Percentiles rank a stretch among this genome's conserved stretches.
Conservation (phyloP, 148 eudicot species). For the Drosera capensis region DNA sequence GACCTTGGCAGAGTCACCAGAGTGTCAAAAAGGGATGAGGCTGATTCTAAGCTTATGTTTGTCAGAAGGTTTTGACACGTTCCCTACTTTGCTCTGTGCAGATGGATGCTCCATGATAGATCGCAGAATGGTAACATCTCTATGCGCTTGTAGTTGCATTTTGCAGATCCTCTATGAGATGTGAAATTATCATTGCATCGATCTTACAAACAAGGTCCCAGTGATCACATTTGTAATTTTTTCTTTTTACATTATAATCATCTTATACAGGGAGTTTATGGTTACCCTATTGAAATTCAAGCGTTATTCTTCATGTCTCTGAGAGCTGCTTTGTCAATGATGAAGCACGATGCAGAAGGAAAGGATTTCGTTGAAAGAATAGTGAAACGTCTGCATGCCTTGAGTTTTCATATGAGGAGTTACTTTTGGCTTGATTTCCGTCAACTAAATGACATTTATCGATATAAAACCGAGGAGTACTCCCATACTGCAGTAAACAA, state of each 20-base stretch:
- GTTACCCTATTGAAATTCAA: constrained; percentile 98
- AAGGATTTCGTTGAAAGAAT: constrained; percentile 83
- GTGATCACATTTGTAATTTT: no score
- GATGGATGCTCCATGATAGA: constrained; percentile 99
- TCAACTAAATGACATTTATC: constrained; percentile 80
- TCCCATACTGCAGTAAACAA: constrained; percentile 97
- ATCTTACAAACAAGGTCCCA: no score
- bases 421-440: constrained; percentile 97
- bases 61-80: constrained; percentile 94
- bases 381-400: constrained; percentile 74
- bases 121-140: constrained; percentile 78
- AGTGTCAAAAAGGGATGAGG: constrained; percentile 96
- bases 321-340: constrained; percentile 69
- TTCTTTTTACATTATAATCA: background rate
- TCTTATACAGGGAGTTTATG: constrained; percentile 71
- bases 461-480: constrained; percentile 93
- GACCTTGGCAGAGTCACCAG: constrained; percentile 76
- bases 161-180: background rate
- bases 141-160: background rate
- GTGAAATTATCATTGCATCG: background rate
- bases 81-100: constrained; percentile 90
- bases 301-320: constrained; percentile 92
- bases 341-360: constrained; percentile 82
- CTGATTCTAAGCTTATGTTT: constrained; percentile 71
- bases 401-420: constrained; percentile 87